Conservation (phyloP, 768 basidiomycete species). For the Panus rudis region DNA sequence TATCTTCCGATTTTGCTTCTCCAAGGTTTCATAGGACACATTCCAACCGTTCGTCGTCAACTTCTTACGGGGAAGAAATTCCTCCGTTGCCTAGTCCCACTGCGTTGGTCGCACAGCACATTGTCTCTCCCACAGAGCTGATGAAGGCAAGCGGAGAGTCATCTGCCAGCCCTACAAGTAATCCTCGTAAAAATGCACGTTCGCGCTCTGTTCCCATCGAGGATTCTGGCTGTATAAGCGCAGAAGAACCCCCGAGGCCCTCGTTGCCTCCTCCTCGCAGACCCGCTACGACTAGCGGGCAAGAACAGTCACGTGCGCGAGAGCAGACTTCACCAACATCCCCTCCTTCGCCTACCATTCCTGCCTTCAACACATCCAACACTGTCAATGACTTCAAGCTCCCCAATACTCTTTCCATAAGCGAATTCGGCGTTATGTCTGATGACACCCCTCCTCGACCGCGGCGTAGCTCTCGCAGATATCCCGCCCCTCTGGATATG, state of each 20-base stretch:
- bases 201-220: conserved; percentile 4
- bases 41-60: conserved; percentile 47
- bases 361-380: conserved; percentile 41
- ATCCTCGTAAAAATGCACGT: conserved; percentile 7
- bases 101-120: conserved; percentile 35
- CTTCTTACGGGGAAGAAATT: conserved; percentile 43
- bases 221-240: neutral
- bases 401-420: conserved; percentile 6
- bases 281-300: conserved; percentile 3
- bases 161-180: too few species aligned
- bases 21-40: conserved; percentile 40
- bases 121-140: conserved; percentile 52
- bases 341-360: conserved; percentile 38
- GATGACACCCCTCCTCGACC: conserved; percentile 17
- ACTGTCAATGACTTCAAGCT: conserved; percentile 39
- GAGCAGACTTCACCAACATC: neutral
- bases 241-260: neutral
- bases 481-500: conserved; percentile 11
- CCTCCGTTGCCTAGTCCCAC: conserved; percentile 31
- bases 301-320: conserved; percentile 3
- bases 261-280: conserved; percentile 10
- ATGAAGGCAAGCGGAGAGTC: too few species aligned
- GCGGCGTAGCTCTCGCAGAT: conserved; percentile 16
- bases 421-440: conserved; percentile 15
- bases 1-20: conserved; percentile 51